Percentiles rank a stretch among this genome's conserved stretches.
phyloP scores from a whole-genome alignment of 1,284 basidiomycete species.

The Boletellus deceptivus region DNA sequence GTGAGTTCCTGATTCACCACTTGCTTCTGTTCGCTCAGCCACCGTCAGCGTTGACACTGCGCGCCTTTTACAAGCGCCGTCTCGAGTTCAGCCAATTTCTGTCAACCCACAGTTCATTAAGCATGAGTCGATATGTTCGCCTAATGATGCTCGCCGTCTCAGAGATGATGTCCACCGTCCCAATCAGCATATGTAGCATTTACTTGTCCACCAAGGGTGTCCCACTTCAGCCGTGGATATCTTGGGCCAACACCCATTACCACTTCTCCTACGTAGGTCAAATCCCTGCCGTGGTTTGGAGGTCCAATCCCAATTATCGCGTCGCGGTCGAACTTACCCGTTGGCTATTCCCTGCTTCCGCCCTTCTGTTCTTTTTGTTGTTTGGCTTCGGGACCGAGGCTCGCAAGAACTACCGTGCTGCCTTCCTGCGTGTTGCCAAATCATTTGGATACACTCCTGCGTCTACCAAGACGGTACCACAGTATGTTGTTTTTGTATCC shows the following conservation, averaged over 20 bases:
- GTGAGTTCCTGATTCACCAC: conserved; percentile 11
- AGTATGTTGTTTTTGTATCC: conserved; percentile 14
- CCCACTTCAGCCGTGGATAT: conserved; percentile 39
- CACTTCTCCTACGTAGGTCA: conserved; percentile 38
- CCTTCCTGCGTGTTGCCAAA: conserved; percentile 9
- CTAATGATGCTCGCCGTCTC: conserved; percentile 49
- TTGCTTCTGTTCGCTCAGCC: conserved; percentile 3
- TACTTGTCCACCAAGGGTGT: conserved; percentile 34
- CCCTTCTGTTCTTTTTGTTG: conserved; percentile 42
- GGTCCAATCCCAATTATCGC: conserved; percentile 17
- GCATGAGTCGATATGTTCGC: conserved; percentile 49
- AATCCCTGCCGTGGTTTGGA: conserved; percentile 28
- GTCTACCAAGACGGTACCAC: background rate
- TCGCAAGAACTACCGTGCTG: conserved; percentile 31
- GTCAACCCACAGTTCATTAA: conserved; percentile 35
- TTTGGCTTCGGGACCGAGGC: conserved; percentile 44
- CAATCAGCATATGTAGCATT: conserved; percentile 34
- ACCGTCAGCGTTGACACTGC: conserved; percentile 27
- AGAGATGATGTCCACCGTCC: conserved; percentile 41
- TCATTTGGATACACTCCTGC: conserved; percentile 16
- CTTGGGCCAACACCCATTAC: conserved; percentile 41
- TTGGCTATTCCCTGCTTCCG: conserved; percentile 40
- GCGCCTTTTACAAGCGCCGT: conserved; percentile 31
- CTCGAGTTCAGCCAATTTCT: conserved; percentile 28
- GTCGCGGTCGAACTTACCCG: conserved; percentile 29